Percentiles rank a stretch among this genome's conserved stretches.
Evolutionary conservation across 2,329 filamentous ascomycete species (phyloP).

Genomic region (Erysiphe pisi): DNA sequence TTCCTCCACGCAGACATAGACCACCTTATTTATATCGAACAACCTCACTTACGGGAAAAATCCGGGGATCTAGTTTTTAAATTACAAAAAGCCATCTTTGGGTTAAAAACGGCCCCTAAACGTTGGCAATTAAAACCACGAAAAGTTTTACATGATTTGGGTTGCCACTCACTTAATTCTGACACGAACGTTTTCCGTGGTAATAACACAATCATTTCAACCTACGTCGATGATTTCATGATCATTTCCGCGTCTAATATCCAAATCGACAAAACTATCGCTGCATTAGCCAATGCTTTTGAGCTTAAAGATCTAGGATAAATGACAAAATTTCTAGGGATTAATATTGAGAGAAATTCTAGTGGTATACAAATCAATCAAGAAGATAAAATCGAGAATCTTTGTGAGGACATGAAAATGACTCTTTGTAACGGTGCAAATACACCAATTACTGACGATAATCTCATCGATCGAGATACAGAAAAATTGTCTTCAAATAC

Average conservation of each 20-base stretch:
- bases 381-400: neutral
- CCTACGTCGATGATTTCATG: constrained; percentile 25
- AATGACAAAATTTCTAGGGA: constrained; percentile 21
- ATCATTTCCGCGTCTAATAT: neutral
- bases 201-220: constrained; percentile 26
- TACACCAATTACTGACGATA: constrained; percentile 18
- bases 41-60: neutral
- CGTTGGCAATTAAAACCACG: constrained; percentile 8
- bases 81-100: constrained; percentile 15
- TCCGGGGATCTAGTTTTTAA: constrained; percentile 7
- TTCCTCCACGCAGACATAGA: neutral
- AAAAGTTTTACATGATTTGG: neutral
- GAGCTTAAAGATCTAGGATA: neutral
- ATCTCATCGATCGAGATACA: constrained; percentile 16
- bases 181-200: neutral
- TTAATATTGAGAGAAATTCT: constrained; percentile 10
- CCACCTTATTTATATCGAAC: constrained; percentile 17
- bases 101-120: constrained; percentile 11
- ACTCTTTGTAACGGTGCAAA: neutral
- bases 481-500: neutral
- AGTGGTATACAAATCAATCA: neutral
- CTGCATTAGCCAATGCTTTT: neutral
- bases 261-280: neutral
- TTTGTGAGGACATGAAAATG: neutral
- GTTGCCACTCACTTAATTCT: neutral